Evolutionary conservation across 2,329 filamentous ascomycete genomes (phyloP).

Genomic region (Paraphoma sp.): DNA sequence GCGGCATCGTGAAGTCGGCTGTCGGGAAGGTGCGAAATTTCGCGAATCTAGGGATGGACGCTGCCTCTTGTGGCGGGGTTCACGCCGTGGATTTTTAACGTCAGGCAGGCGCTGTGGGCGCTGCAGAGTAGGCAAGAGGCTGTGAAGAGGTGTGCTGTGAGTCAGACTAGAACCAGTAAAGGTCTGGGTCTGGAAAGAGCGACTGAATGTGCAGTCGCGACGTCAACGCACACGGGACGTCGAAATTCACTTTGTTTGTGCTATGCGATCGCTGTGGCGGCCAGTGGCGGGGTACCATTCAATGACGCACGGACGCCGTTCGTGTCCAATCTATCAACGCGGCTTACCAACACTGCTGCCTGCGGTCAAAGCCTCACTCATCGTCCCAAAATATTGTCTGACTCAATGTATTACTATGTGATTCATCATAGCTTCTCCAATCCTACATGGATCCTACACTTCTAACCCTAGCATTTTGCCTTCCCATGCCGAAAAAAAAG

Average conservation of each 20-base stretch:
- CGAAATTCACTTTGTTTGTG: slow-evolving; percentile 30
- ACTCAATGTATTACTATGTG: slow-evolving; percentile 6
- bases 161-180: slow-evolving; percentile 31
- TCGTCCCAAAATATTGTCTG: neutral
- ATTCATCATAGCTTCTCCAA: slow-evolving; percentile 1
- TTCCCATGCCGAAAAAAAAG: neutral
- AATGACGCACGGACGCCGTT: neutral
- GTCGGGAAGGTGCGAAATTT: neutral
- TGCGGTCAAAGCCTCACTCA: neutral
- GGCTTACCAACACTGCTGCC: neutral
- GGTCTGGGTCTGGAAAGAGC: slow-evolving; percentile 32
- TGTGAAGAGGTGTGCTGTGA: slow-evolving; percentile 17
- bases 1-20: slow-evolving; percentile 70
- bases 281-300: slow-evolving; percentile 16
- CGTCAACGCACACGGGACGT: slow-evolving; percentile 36
- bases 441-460: neutral
- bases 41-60: slow-evolving; percentile 3
- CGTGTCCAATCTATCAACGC: neutral
- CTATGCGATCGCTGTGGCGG: slow-evolving; percentile 23
- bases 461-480: slow-evolving; percentile 3
- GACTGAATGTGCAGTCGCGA: slow-evolving; percentile 19
- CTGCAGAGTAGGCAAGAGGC: neutral
- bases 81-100: slow-evolving; percentile 1
- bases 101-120: neutral
- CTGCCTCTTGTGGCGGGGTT: slow-evolving; percentile 21